These are phyloP conservation scores for Gyromitra esculenta DNA, from an alignment of 2,329 filamentous ascomycete species.

Conservation along the genomic window DNA sequence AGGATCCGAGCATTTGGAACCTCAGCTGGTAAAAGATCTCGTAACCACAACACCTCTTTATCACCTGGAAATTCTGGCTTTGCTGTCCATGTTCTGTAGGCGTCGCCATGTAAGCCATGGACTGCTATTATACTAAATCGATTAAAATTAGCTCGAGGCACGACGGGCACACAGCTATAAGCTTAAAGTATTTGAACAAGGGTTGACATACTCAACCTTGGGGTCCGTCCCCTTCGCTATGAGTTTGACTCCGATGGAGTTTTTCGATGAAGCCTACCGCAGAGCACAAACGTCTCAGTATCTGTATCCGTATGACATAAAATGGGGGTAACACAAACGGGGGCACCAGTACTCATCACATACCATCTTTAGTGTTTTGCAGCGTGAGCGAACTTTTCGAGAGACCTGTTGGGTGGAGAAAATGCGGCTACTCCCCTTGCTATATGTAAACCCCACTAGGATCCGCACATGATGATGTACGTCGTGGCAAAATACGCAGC, in stretches of 20 bases:
- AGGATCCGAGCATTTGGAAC: slow-evolving; percentile 58
- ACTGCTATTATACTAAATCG: slow-evolving; percentile 56
- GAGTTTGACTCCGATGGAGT: slow-evolving; percentile 50
- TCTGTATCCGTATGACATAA: not conserved
- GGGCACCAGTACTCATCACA: slow-evolving; percentile 4
- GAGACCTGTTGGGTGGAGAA: slow-evolving; percentile 19
- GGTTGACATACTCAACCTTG: slow-evolving; percentile 45
- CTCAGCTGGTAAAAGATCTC: slow-evolving; percentile 57
- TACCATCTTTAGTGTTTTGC: slow-evolving; percentile 23
- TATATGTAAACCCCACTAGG: not conserved
- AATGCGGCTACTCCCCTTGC: slow-evolving; percentile 24
- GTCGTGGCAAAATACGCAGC: not conserved
- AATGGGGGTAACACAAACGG: not conserved
- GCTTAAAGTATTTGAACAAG: not conserved
- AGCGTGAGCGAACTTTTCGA: not conserved
- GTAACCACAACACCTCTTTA: slow-evolving; percentile 57
- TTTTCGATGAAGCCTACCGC: slow-evolving; percentile 37
- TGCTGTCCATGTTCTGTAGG: slow-evolving; percentile 57
- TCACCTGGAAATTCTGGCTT: slow-evolving; percentile 35
- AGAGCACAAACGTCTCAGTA: slow-evolving; percentile 26
- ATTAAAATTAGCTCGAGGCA: slow-evolving; percentile 28
- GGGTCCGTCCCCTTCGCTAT: slow-evolving; percentile 42
- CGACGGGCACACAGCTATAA: not conserved
- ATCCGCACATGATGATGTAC: too few species aligned
- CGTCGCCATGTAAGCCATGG: slow-evolving; percentile 57